Conservation (phyloP, 768 basidiomycete genomes). For the Cytidiella melzeri region DNA sequence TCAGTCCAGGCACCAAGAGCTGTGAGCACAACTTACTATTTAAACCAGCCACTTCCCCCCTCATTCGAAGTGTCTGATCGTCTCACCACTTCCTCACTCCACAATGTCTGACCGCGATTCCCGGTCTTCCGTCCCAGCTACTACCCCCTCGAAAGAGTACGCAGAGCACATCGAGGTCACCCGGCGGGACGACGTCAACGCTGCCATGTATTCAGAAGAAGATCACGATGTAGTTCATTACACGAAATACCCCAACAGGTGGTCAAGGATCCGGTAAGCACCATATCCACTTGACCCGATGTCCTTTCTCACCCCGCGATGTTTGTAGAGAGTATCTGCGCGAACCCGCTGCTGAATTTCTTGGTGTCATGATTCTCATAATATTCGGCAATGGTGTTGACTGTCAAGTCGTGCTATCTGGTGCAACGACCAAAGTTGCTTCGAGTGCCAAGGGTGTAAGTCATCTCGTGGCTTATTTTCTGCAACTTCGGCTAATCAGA, state of each 20-base stretch:
- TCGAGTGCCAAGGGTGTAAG: slow-evolving; percentile 45
- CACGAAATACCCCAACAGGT: slow-evolving; percentile 40
- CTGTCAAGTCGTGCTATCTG: slow-evolving; percentile 9
- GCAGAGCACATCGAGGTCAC: slow-evolving; percentile 1
- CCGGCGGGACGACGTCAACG: not conserved
- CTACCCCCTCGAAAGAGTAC: slow-evolving; percentile 2
- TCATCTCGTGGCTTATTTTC: not conserved
- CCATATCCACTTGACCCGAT: not conserved
- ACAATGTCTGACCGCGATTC: not conserved
- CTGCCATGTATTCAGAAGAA: not conserved
- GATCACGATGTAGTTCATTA: slow-evolving; percentile 22
- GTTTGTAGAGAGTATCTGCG: slow-evolving; percentile 36
- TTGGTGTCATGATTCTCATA: slow-evolving; percentile 15
- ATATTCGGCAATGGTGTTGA: slow-evolving; percentile 13
- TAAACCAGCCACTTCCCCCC: not conserved
- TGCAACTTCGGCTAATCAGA: not conserved
- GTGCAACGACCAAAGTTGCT: slow-evolving; percentile 6
- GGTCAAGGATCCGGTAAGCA: slow-evolving; percentile 50
- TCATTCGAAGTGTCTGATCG: too few relatives aligned
- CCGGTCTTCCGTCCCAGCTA: not conserved
- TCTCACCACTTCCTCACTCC: not conserved
- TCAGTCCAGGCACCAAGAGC: not conserved
- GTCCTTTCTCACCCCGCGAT: not conserved
- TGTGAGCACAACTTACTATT: not conserved
- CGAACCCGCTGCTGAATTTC: slow-evolving; percentile 46